Evolutionary conservation across 1,284 basidiomycete genomes (phyloP).

Genomic region (Pyrrhoderma lamaoense): DNA sequence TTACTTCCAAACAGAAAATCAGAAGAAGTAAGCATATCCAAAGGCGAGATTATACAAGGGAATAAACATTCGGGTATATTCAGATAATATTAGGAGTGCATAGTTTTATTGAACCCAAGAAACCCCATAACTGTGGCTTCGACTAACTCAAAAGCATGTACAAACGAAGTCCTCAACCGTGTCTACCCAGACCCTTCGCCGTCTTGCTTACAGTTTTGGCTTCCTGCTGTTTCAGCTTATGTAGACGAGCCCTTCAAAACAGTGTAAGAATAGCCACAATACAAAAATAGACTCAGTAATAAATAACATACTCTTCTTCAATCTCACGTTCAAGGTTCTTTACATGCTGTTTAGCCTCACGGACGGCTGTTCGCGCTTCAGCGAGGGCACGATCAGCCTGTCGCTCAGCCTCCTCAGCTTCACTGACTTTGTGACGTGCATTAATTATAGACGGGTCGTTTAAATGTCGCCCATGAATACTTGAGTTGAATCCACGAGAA

Average conservation of each 20-base stretch:
- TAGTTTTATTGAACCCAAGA: too few relatives aligned
- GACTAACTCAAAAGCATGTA: too few relatives aligned
- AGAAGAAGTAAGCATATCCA: too few relatives aligned
- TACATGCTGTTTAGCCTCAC: slow-evolving; percentile 47
- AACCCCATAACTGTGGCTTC: too few relatives aligned
- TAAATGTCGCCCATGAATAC: not conserved
- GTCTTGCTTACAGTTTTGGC: slow-evolving; percentile 50
- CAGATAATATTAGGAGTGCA: too few relatives aligned
- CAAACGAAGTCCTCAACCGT: slow-evolving; percentile 31
- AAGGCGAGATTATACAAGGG: too few relatives aligned
- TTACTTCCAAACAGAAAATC: too few relatives aligned
- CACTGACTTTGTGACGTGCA: slow-evolving; percentile 45
- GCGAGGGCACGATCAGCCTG: slow-evolving; percentile 47
- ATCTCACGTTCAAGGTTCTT: slow-evolving; percentile 46
- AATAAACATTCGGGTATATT: too few relatives aligned
- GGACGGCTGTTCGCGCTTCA: slow-evolving; percentile 39
- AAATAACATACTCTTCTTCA: slow-evolving; percentile 49
- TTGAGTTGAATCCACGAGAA: slow-evolving; percentile 1
- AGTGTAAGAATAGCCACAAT: not conserved
- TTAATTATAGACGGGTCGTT: slow-evolving; percentile 43
- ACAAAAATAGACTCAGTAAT: slow-evolving; percentile 5
- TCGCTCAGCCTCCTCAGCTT: slow-evolving; percentile 48
- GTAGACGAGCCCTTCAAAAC: slow-evolving; percentile 38
- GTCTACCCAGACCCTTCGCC: slow-evolving; percentile 46
- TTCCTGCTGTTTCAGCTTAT: slow-evolving; percentile 51